Evolutionary conservation across 768 basidiomycete species (phyloP).

Genomic region (Candolleomyces aberdarensis): DNA sequence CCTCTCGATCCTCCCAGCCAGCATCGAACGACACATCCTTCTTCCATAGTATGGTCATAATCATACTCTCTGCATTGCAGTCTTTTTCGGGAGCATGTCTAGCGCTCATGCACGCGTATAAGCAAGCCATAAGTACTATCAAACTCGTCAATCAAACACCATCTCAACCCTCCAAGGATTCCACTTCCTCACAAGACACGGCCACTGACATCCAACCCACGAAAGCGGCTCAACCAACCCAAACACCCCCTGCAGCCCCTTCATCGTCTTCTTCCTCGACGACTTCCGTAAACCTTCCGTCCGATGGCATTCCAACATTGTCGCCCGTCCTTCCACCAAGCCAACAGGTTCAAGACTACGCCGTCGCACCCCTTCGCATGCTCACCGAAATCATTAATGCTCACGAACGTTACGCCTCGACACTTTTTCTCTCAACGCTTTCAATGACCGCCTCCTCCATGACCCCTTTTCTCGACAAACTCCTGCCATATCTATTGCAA

Average conservation of each 20-base stretch:
- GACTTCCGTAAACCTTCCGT: slow-evolving; percentile 11
- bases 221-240: background rate
- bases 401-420: slow-evolving; percentile 45
- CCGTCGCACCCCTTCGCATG: slow-evolving; percentile 39
- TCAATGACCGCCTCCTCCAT: slow-evolving; percentile 46
- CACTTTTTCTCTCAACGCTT: slow-evolving; percentile 41
- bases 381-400: slow-evolving; percentile 47
- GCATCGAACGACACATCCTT: slow-evolving; percentile 27
- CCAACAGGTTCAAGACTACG: slow-evolving; percentile 32
- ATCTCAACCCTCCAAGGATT: slow-evolving; percentile 16
- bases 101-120: slow-evolving; percentile 64
- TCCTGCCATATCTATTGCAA: slow-evolving; percentile 68
- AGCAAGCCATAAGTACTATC: slow-evolving; percentile 59
- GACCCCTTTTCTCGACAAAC: slow-evolving; percentile 60
- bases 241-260: slow-evolving; percentile 3
- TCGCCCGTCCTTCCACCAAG: slow-evolving; percentile 4
- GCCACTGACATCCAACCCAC: background rate
- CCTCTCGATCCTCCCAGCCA: slow-evolving; percentile 22
- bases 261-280: slow-evolving; percentile 16
- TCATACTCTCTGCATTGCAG: slow-evolving; percentile 74
- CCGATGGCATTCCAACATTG: slow-evolving; percentile 10
- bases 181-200: slow-evolving; percentile 9
- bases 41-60: slow-evolving; percentile 57
- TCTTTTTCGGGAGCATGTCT: slow-evolving; percentile 67
- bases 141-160: slow-evolving; percentile 57